These are phyloP conservation scores for Aureobasidium vineae DNA, from an alignment of 2,329 filamentous ascomycete species.

Conservation along the genomic window DNA sequence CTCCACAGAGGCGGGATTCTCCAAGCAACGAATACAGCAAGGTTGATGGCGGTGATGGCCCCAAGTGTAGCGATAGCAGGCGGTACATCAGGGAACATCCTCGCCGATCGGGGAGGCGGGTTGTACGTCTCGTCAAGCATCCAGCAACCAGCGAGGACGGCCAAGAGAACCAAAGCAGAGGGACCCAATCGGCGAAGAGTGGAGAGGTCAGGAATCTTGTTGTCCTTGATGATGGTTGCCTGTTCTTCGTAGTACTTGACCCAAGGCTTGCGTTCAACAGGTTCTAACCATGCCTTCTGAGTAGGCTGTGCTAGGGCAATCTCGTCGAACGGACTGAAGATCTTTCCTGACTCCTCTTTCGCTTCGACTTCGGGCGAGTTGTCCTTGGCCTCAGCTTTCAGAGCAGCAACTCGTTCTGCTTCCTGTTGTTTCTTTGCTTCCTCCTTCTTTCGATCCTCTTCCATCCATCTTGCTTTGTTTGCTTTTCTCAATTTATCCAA, in stretches of 20 bases:
- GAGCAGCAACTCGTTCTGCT: constrained; percentile 25
- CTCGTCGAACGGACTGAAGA: constrained; percentile 23
- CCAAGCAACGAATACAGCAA: constrained; percentile 59
- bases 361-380: background rate
- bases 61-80: constrained; percentile 64
- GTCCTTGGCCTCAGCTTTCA: constrained; percentile 10
- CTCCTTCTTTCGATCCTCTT: constrained; percentile 32
- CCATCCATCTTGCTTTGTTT: constrained; percentile 33
- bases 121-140: constrained; percentile 52
- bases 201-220: constrained; percentile 36
- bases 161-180: constrained; percentile 42
- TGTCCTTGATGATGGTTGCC: constrained; percentile 38
- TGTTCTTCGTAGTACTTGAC: constrained; percentile 41
- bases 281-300: constrained; percentile 34
- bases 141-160: constrained; percentile 32
- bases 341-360: constrained; percentile 10
- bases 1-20: constrained; percentile 64
- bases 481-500: constrained; percentile 33
- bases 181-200: constrained; percentile 47
- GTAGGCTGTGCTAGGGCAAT: constrained; percentile 20
- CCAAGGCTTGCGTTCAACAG: constrained; percentile 37
- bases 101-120: constrained; percentile 47
- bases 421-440: constrained; percentile 31
- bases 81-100: constrained; percentile 61
- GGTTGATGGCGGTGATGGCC: constrained; percentile 60